Percentiles rank a stretch among this genome's conserved stretches.
phyloP scores from a whole-genome alignment of 371 early-diverging fungal species.

The Sporodiniella umbellata region DNA sequence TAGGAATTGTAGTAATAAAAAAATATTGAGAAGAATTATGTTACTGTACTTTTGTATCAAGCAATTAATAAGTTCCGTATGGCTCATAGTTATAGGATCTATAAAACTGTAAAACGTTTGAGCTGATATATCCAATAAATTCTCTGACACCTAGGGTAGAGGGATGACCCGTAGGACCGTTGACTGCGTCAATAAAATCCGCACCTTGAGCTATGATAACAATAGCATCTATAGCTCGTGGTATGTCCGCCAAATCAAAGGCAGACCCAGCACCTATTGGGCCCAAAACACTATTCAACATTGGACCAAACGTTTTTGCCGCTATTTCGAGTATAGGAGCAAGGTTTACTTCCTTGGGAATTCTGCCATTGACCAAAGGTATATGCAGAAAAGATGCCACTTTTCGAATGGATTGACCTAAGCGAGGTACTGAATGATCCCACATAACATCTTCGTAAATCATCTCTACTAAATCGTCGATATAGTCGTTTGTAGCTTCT shows the following conservation, averaged over 20 bases:
- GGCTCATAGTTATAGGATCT: not conserved
- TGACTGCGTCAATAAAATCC: slow-evolving; percentile 7
- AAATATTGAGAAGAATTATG: too few species aligned
- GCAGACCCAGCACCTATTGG: not conserved
- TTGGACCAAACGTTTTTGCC: too few species aligned
- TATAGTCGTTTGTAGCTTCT: slow-evolving; percentile 4
- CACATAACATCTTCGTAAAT: slow-evolving; percentile 17
- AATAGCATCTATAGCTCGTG: not conserved
- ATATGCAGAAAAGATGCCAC: not conserved
- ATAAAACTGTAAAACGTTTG: not conserved
- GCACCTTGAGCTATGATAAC: not conserved
- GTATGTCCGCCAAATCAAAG: not conserved
- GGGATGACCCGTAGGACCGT: slow-evolving; percentile 17
- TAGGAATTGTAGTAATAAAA: too few species aligned
- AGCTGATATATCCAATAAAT: slow-evolving; percentile 1
- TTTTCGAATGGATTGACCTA: not conserved
- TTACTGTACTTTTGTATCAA: too few species aligned
- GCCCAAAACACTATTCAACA: too few species aligned
- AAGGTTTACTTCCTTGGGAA: slow-evolving; percentile 2
- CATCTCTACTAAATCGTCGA: slow-evolving; percentile 16
- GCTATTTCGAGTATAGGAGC: not conserved
- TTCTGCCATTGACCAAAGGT: not conserved
- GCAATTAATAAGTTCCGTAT: too few species aligned
- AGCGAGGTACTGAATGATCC: slow-evolving; percentile 8
- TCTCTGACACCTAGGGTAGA: slow-evolving; percentile 18